A percentile compares a stretch with the other conserved stretches of the same genome.
These are phyloP conservation scores for Cryptococcus sp. DNA, from an alignment of 1,284 basidiomycete genomes.

Conservation along the genomic window DNA sequence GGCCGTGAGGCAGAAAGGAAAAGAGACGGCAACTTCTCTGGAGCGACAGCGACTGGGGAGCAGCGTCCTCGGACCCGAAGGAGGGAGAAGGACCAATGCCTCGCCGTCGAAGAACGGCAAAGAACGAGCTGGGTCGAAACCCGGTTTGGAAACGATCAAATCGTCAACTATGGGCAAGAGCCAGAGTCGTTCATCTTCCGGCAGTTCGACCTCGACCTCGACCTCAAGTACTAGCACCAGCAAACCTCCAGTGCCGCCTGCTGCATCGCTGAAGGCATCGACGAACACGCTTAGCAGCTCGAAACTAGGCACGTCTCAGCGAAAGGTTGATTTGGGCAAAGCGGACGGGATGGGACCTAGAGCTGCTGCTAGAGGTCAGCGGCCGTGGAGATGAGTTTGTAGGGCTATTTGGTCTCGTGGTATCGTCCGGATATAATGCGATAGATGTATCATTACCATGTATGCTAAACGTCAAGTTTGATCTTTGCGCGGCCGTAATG, in stretches of 20 bases:
- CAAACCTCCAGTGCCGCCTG: not conserved
- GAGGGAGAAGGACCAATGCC: conserved; percentile 24
- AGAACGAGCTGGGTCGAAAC: conserved; percentile 1
- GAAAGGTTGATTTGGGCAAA: conserved; percentile 21
- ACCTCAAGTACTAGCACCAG: conserved; percentile 3
- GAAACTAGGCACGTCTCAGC: not conserved
- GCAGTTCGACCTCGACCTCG: conserved; percentile 4
- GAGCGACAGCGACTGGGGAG: conserved; percentile 3
- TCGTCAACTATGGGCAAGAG: conserved; percentile 10
- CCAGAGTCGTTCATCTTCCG: conserved; percentile 3
- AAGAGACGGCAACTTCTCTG: conserved; percentile 5
- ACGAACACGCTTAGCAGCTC: not conserved
- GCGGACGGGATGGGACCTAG: conserved; percentile 18
- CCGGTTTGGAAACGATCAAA: not conserved
- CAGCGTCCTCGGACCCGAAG: conserved; percentile 25
- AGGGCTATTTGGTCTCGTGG: too few species aligned
- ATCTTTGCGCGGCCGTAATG: too few species aligned
- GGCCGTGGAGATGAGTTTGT: conserved; percentile 18
- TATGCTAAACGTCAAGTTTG: too few species aligned
- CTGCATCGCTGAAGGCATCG: not conserved
- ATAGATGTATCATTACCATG: too few species aligned
- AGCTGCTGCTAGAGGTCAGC: conserved; percentile 17
- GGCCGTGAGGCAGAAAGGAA: conserved; percentile 27
- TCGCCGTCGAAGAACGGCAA: conserved; percentile 11
- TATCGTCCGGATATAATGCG: too few species aligned